phyloP scores from a whole-genome alignment of 2,329 filamentous ascomycete species.

The Trichoderma sp. region DNA sequence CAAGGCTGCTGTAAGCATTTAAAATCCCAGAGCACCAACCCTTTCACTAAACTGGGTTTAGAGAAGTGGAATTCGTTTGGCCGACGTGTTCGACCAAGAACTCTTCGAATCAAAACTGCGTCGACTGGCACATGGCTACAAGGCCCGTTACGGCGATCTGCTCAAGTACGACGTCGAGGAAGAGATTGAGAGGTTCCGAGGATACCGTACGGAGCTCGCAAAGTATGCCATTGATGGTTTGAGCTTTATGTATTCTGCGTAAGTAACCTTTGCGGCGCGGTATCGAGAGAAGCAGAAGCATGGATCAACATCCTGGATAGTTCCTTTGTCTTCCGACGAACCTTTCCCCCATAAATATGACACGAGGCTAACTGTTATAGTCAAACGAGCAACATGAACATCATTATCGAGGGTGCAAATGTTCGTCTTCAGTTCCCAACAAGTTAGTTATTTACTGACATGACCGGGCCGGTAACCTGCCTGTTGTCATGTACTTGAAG shows the following conservation, averaged over 20 bases:
- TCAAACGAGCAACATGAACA: neutral
- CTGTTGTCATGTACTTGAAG: no score
- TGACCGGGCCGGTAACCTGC: neutral
- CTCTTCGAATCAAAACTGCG: conserved; percentile 65
- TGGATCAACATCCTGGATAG: neutral
- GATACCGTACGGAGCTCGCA: neutral
- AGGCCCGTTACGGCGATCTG: conserved; percentile 65
- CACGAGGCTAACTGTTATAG: neutral
- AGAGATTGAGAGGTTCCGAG: conserved; percentile 62
- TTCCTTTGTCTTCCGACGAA: neutral
- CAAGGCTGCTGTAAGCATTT: neutral
- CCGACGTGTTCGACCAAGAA: conserved; percentile 65
- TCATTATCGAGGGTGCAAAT: neutral
- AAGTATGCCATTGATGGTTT: neutral
- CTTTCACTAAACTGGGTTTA: neutral
- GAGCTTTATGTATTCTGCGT: neutral
- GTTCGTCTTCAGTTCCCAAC: neutral
- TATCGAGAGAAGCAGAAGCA: neutral
- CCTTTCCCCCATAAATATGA: neutral
- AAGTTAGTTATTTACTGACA: neutral
- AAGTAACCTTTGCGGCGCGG: neutral
- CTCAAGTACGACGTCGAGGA: conserved; percentile 65
- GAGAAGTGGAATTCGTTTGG: conserved; percentile 48
- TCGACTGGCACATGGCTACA: conserved; percentile 55
- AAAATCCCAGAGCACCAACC: neutral